Evolutionary conservation across 2,329 filamentous ascomycete genomes (phyloP), one percentile per base, ranked within the genome.

Genomic region (Fusarium musae): DNA sequence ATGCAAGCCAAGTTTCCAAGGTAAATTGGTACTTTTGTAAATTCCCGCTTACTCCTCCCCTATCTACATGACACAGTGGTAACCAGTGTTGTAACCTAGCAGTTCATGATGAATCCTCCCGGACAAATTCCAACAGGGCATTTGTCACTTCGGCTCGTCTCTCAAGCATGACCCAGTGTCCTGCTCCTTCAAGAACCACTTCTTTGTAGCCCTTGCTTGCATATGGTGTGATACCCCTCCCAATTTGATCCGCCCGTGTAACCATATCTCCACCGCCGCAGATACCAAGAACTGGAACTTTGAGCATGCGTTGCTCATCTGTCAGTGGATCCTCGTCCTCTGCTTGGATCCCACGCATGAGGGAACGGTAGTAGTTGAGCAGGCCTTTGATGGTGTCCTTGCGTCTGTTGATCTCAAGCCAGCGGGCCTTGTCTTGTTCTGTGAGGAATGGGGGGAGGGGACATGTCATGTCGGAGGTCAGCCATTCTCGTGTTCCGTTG

Each of bases 141-240:
- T 43, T 59, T 36, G 53, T 73, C 6, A 76, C 50, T 17, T 74
- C 69, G 9, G 53, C 61, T 19, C 61, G 46, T 32, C 52, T 59
- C 36, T 76, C 74, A 6, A 74, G 50, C 67, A 75, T 75, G 15
- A 72, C 39, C 75, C 75, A 77, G 34, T 77, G 75, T 5, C 74
- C 72, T 3, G 72, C 59, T 6, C 47, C 58, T 36, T 69, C 32
- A 5, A 70, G 32, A 19, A 44, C 36, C 30, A 70, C 34, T 23
- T 73, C 59, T 7, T 54, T 74, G 26, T 75, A 75, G 1, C 60
- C 61, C 19, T 59, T 56, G 23, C 36, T 61, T 13, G 66, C 65
- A 53, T 63, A 75, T 21, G 70, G 59, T 34, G 30, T 46, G 11
- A 57, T 68, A 2, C 46, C 40, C 26, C 44, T 28, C 15, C 52